Percentiles rank a stretch among this genome's conserved stretches.
Evolutionary conservation across 331 rosid genomes (phyloP).

Genomic region (Malus hybrid): DNA sequence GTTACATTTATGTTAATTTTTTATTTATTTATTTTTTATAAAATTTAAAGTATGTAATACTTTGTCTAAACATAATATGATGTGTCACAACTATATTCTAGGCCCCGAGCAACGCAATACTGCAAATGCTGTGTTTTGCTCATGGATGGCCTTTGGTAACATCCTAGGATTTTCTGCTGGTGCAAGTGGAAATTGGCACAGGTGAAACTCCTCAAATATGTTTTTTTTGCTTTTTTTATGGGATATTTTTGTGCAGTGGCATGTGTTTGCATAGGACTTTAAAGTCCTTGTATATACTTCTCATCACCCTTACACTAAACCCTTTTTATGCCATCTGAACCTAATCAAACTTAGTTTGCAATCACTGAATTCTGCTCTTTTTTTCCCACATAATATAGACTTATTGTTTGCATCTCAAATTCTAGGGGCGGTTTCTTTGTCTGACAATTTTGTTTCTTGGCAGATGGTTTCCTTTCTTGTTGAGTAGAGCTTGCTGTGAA

Average conservation of each 20-base stretch:
- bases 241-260: conserved; percentile 7
- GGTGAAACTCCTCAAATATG: conserved; percentile 35
- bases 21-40: neutral
- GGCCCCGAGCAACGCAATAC: conserved; percentile 93
- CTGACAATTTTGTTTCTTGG: conserved; percentile 14
- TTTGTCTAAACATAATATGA: neutral
- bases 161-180: conserved; percentile 95
- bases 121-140: conserved; percentile 92
- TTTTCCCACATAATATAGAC: neutral
- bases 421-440: conserved; percentile 15
- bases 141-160: conserved; percentile 99
- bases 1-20: neutral
- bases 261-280: neutral
- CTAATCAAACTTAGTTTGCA: neutral
- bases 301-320: neutral
- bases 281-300: neutral
- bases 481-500: conserved; percentile 86
- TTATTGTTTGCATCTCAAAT: neutral
- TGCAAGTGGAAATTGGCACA: conserved; percentile 93
- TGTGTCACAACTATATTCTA: conserved; percentile 19
- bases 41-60: neutral
- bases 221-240: neutral
- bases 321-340: neutral
- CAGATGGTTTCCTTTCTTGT: conserved; percentile 98
- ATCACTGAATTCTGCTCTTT: neutral